Base-by-base conservation (phyloP, 371 early-diverging fungal genomes). In the Zychaea mexicana region DNA sequence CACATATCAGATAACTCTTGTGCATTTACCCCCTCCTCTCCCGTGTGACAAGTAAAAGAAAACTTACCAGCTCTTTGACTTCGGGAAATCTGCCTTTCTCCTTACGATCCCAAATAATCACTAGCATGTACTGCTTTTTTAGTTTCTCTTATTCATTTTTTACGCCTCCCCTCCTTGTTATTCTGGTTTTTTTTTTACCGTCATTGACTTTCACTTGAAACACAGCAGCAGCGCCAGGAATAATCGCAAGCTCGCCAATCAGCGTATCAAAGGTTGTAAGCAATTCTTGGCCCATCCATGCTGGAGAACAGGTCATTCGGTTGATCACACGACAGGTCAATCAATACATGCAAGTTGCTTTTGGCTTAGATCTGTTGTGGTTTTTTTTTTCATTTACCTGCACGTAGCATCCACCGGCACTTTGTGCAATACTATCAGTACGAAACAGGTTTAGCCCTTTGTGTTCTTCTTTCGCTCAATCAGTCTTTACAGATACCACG, bases 241-340 rank as follows among this genome's bases (percentile, higher is more conserved):
- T 83, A 38, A 90, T 66, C 3, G 88, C 86, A 1, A 90, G 69
- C 47, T 90, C 90, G 22, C 89, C 88, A 52, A 90, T 79, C 4
- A 69, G 65, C 38, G 77, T 80, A 31, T 80, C 81, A 67, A 90
- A 90, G 3, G 91, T 90, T 15, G 85, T 80, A 31, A 90, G 73
- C 24, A 90, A 67, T 61, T 90, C 91, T 57, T 90, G 91, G 6
- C 87, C 88, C 76, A 82, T 80, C 90, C 90, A 90, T 32, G 87
- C 90, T 68, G 22, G 10, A 22, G 6, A 49, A 22, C 21, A 49
- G 22, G 49, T 49, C 49, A 49, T 49, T 49, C 6, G 49, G 3
- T 24, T 49, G 49, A 60, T 57, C 26, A 3, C 38, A 21, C 28
- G 54, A 33, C n/a, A 19, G 24, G 26, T 55, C 19, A 56, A 52